phyloP scores from a whole-genome alignment of 345 rosid genomes.

The Eutrema yunnanense region DNA sequence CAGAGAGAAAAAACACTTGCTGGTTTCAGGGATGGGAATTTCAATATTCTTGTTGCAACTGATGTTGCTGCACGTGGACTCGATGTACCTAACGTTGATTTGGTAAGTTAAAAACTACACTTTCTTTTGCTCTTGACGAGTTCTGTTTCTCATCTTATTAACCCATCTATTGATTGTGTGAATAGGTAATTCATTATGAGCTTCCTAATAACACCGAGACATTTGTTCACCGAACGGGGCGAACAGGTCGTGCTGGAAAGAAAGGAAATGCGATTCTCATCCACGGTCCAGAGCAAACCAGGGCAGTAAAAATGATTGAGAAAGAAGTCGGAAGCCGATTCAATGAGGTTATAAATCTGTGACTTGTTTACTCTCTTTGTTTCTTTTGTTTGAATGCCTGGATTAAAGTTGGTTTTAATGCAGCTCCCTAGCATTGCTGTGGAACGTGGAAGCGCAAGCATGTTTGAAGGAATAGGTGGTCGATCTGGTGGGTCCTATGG shows the following conservation, averaged over 20 bases:
- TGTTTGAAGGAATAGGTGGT: constrained; percentile 41
- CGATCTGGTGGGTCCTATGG: constrained; percentile 39
- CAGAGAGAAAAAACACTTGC: constrained; percentile 92
- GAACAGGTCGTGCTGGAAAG: constrained; percentile 99
- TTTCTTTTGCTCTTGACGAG: neutral
- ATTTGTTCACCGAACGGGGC: constrained; percentile 98
- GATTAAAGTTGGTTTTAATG: neutral
- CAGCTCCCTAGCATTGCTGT: constrained; percentile 60
- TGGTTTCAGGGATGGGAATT: constrained; percentile 76
- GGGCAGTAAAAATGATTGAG: constrained; percentile 64
- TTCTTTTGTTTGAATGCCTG: neutral
- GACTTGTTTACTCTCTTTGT: neutral
- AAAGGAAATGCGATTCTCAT: constrained; percentile 85
- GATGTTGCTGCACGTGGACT: constrained; percentile 99
- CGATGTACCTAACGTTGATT: constrained; percentile 92
- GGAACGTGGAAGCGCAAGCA: constrained; percentile 46
- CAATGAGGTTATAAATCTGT: constrained; percentile 48
- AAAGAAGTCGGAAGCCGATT: constrained; percentile 85
- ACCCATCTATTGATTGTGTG: neutral
- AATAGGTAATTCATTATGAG: constrained; percentile 84
- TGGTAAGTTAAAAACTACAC: constrained; percentile 49
- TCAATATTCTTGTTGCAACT: constrained; percentile 88
- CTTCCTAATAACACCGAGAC: constrained; percentile 86
- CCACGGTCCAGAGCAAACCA: constrained; percentile 56
- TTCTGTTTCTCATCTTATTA: neutral